These are phyloP conservation scores for Calonectria pauciramosa DNA, from an alignment of 2,329 filamentous ascomycete species.

Conservation along the genomic window DNA sequence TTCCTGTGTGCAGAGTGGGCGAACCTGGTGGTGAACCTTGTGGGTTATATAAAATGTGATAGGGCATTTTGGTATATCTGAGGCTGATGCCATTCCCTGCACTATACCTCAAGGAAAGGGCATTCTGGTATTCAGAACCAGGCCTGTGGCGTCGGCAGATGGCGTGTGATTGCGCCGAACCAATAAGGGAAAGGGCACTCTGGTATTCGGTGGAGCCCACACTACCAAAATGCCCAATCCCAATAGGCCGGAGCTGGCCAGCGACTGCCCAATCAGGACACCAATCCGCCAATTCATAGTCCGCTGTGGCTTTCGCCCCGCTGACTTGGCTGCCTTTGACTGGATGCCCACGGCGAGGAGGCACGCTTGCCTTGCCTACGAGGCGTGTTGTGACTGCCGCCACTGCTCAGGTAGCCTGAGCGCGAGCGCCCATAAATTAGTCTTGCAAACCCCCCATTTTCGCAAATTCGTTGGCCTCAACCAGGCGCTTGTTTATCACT, in stretches of 20 bases:
- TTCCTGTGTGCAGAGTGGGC: background rate
- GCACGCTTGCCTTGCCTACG: background rate
- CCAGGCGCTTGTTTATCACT: background rate
- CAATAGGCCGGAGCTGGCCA: background rate
- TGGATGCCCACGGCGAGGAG: background rate
- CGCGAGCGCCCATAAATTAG: background rate
- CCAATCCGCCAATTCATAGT: background rate
- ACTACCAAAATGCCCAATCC: background rate
- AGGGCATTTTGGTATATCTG: too few relatives aligned
- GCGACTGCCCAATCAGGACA: background rate
- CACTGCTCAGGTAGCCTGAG: background rate
- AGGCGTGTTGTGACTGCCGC: background rate
- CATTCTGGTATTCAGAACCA: background rate
- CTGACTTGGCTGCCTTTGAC: background rate
- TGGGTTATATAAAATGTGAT: background rate
- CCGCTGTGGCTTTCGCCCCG: background rate
- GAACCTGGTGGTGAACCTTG: background rate
- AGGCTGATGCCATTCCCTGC: background rate
- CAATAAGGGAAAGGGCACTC: background rate
- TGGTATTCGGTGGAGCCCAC: background rate
- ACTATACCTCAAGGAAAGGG: background rate
- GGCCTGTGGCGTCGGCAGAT: background rate
- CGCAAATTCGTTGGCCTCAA: background rate
- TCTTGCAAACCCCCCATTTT: background rate
- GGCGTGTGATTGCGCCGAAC: background rate